phyloP scores from a whole-genome alignment of 2,329 filamentous ascomycete species.

The Pseudocercospora eumusae region DNA sequence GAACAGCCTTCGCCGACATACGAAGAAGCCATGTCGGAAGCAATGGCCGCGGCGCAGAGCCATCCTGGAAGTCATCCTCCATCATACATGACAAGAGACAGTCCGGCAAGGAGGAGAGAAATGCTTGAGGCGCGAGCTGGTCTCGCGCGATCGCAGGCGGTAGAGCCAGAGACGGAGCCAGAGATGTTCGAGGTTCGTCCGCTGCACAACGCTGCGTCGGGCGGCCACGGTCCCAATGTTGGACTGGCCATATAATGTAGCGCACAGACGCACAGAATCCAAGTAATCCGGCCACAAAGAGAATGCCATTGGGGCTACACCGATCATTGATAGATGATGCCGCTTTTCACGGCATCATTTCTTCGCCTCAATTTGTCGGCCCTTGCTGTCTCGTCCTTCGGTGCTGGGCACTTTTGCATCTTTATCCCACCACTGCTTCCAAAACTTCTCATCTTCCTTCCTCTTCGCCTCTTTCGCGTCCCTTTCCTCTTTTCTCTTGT shows the following conservation, averaged over 20 bases:
- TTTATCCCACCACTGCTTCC: constrained; percentile 55
- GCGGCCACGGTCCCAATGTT: constrained; percentile 12
- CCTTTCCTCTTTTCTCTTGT: constrained; percentile 68
- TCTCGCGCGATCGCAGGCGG: constrained; percentile 23
- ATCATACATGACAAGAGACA: constrained; percentile 35
- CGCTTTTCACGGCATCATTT: neutral
- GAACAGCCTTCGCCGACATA: constrained; percentile 37
- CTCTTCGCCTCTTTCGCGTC: constrained; percentile 57
- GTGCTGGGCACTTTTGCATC: constrained; percentile 31
- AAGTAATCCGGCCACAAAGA: neutral
- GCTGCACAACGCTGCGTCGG: constrained; percentile 14
- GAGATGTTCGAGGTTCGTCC: constrained; percentile 35
- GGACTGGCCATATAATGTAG: constrained; percentile 23
- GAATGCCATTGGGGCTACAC: neutral
- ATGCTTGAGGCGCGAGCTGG: constrained; percentile 30
- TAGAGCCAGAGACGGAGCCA: constrained; percentile 24
- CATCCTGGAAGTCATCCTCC: constrained; percentile 29
- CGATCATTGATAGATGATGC: neutral
- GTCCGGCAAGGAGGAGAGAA: constrained; percentile 31
- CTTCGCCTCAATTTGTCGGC: constrained; percentile 14
- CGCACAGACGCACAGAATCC: constrained; percentile 7
- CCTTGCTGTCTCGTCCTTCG: constrained; percentile 22
- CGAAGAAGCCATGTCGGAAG: constrained; percentile 37
- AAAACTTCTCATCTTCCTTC: constrained; percentile 48
- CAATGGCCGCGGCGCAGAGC: constrained; percentile 25